Base-by-base conservation (phyloP, 257 asterid genomes). In the Sherardia arvensis region DNA sequence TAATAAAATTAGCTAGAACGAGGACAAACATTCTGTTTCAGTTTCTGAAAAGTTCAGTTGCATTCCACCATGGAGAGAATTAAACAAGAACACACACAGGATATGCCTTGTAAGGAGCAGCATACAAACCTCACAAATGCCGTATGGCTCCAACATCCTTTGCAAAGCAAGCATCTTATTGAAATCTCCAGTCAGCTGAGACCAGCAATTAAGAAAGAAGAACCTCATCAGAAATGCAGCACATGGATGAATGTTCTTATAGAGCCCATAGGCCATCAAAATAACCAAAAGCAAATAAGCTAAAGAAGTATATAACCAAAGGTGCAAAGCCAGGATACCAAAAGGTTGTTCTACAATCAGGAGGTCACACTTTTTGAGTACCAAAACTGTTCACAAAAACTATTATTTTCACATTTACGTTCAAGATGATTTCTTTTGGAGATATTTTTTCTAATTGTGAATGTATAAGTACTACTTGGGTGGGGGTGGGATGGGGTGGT, bases 161-260 rank as follows among this genome's bases (percentile, higher is more conserved):
- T 87, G 96, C 59, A 90, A 83, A 6, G 97, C 97, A 59, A 85
- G 74, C 92, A 90, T 81, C 79, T 90, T 90, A 69, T 73, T 75
- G 72, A 90, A 80, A 77, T 85, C 97, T 70, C 97, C 97, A 1
- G 96, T 85, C 59, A 90, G 76, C 97, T 90, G 74, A 54, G 74
- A 68, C 56, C 23, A 49, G 23, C 56, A 49, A 49, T 49, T 43
- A 53, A 18, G 48, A 68, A 61, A 15, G 30, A 59, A 47, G 59
- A 67, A 38, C 33, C 17, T 34, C 62, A 64, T 26, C 34, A 58
- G 7, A 36, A 5, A 65, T 53, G 18, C 57, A 68, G 53, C 32
- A 21, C 6, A 60, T 47, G 53, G 32, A 66, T 7, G 2, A 23
- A 40, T 20, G 17, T 23, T 15, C 57, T 49, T 33, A 32, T 27